Percentiles rank a stretch among this genome's conserved stretches.
Conservation (phyloP, 2,329 filamentous ascomycete species). For the Colletotrichum cuscutae region DNA sequence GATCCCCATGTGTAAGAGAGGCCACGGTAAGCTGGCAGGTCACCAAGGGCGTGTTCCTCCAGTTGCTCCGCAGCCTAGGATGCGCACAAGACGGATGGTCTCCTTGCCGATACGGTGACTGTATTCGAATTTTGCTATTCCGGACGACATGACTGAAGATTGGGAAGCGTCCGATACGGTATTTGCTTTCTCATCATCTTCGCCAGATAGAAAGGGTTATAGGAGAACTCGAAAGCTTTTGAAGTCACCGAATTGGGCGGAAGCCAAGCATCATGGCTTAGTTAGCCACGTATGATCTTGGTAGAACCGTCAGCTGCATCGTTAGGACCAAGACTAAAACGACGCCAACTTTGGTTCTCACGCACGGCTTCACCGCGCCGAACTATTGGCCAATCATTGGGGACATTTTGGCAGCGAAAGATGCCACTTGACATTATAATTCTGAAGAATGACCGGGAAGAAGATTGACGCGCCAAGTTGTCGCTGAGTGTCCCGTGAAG, state of each 20-base stretch:
- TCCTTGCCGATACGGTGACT: slow-evolving; percentile 4
- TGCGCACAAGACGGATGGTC: slow-evolving; percentile 12
- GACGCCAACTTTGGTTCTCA: slow-evolving; percentile 25
- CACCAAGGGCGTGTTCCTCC: slow-evolving; percentile 10
- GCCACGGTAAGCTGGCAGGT: slow-evolving; percentile 14
- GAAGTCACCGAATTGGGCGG: too few species aligned
- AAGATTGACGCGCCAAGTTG: neutral
- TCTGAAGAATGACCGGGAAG: neutral
- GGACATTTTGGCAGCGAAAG: neutral
- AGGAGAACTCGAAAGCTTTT: neutral
- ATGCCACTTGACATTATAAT: neutral
- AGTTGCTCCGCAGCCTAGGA: neutral
- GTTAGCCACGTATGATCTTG: slow-evolving; percentile 6
- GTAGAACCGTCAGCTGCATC: slow-evolving; percentile 20
- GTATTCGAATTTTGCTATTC: neutral
- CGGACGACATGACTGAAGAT: neutral
- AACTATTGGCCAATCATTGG: neutral
- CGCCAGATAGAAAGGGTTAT: too few species aligned
- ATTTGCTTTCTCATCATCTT: neutral
- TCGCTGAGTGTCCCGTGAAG: neutral
- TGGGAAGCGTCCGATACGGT: neutral
- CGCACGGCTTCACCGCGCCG: neutral
- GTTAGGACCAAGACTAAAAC: slow-evolving; percentile 1
- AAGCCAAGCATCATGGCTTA: neutral
- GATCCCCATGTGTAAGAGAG: slow-evolving; percentile 28